Evolutionary conservation across 495 filamentous ascomycete genomes (phyloP).

Genomic region (Podospora conica): DNA sequence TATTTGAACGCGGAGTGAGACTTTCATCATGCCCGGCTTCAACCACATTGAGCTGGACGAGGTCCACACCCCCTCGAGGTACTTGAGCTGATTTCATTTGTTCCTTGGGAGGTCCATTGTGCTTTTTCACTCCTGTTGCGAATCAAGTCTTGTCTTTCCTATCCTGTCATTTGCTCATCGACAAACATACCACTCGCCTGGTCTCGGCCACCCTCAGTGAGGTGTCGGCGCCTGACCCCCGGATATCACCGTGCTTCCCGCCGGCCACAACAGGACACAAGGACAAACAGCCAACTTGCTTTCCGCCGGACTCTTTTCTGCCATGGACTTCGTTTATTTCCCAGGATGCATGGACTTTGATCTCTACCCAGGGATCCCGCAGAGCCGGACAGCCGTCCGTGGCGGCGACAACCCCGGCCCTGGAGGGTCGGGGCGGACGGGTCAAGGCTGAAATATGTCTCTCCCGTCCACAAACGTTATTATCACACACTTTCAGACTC

Average conservation of each 20-base stretch:
- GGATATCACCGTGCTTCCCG: not conserved
- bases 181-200: not conserved
- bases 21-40: conserved; percentile 42
- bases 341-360: not conserved
- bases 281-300: conserved; percentile 1
- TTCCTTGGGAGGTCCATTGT: conserved; percentile 30
- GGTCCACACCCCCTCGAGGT: conserved; percentile 50
- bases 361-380: not conserved
- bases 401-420: not conserved
- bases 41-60: conserved; percentile 46
- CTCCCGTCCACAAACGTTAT: conserved; percentile 7
- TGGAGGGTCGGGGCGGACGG: conserved; percentile 3
- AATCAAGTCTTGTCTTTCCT: conserved; percentile 24
- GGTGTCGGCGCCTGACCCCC: conserved; percentile 1
- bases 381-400: conserved; percentile 8
- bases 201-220: conserved; percentile 21
- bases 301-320: conserved; percentile 1
- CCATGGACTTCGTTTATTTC: not conserved
- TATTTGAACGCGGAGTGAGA: conserved; percentile 31
- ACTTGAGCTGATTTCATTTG: conserved; percentile 35
- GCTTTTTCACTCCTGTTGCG: conserved; percentile 27
- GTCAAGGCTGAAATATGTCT: not conserved
- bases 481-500: conserved; percentile 4
- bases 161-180: conserved; percentile 2
- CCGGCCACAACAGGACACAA: not conserved